Conservation (phyloP, 208 protist genomes). For the Porcisia deanei region DNA sequence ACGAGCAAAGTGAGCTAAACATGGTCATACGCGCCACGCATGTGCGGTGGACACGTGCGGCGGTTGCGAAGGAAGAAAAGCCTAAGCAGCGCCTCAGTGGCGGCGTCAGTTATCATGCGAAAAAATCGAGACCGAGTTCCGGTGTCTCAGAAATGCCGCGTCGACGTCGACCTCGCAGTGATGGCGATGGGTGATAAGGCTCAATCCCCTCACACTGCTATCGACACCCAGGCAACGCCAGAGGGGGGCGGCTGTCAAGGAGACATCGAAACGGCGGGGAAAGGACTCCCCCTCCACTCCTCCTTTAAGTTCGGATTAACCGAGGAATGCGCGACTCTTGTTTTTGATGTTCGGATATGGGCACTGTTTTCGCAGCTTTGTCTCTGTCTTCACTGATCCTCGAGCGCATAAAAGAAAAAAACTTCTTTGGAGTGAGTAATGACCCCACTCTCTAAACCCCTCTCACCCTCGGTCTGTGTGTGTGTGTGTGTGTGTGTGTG, state of each 20-base stretch:
- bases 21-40: conserved; percentile 70
- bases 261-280: background rate
- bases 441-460: background rate
- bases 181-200: background rate
- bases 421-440: background rate
- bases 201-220: background rate
- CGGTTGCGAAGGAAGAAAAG: background rate
- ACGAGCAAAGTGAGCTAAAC: conserved; percentile 62
- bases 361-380: background rate
- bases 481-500: background rate
- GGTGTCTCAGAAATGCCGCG: background rate
- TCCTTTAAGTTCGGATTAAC: background rate
- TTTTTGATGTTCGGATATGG: background rate
- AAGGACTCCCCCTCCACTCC: no score
- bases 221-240: background rate
- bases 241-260: background rate
- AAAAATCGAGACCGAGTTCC: background rate
- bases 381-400: background rate
- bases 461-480: background rate
- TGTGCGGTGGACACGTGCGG: conserved; percentile 50
- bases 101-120: background rate
- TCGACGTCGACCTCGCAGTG: background rate
- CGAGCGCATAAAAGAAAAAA: background rate
- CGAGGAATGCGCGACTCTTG: background rate
- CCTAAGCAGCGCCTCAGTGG: background rate